These are phyloP conservation scores for Pyrus hybrid DNA, from an alignment of 331 rosid species.

Conservation along the genomic window DNA sequence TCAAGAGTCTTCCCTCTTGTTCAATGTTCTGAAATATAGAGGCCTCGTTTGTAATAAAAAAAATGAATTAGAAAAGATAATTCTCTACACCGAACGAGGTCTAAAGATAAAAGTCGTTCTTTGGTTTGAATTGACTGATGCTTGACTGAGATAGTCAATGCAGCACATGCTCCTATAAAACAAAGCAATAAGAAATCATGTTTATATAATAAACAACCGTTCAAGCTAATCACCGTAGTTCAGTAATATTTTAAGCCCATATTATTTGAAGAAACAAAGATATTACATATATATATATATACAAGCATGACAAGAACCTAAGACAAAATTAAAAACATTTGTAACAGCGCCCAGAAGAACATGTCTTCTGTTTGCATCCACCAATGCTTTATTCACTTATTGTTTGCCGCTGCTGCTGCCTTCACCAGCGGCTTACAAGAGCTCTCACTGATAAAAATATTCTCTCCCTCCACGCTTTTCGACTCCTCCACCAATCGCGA, in stretches of 20 bases:
- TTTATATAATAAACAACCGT: background rate
- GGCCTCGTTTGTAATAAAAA: too few species aligned
- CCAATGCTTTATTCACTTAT: background rate
- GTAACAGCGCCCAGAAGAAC: background rate
- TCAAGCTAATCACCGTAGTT: background rate
- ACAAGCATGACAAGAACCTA: background rate
- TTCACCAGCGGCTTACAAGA: slow-evolving; percentile 67
- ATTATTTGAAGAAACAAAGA: background rate
- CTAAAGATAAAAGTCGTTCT: too few species aligned
- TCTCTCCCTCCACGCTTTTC: slow-evolving; percentile 32
- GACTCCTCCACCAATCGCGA: slow-evolving; percentile 62
- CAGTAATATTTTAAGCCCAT: too few species aligned
- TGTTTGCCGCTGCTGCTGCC: slow-evolving; percentile 23
- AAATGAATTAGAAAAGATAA: too few species aligned
- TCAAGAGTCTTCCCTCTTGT: too few species aligned
- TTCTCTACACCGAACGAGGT: too few species aligned
- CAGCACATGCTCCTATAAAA: background rate
- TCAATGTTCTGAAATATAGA: too few species aligned
- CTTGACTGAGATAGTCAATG: background rate
- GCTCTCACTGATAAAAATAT: slow-evolving; percentile 48
- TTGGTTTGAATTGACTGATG: background rate
- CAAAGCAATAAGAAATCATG: background rate
- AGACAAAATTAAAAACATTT: too few species aligned
- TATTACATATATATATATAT: too few species aligned
- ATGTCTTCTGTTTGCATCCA: background rate